Percentiles rank a stretch among this genome's conserved stretches.
Conservation (phyloP, 2,329 filamentous ascomycete genomes). For the Colletotrichum somersetense region DNA sequence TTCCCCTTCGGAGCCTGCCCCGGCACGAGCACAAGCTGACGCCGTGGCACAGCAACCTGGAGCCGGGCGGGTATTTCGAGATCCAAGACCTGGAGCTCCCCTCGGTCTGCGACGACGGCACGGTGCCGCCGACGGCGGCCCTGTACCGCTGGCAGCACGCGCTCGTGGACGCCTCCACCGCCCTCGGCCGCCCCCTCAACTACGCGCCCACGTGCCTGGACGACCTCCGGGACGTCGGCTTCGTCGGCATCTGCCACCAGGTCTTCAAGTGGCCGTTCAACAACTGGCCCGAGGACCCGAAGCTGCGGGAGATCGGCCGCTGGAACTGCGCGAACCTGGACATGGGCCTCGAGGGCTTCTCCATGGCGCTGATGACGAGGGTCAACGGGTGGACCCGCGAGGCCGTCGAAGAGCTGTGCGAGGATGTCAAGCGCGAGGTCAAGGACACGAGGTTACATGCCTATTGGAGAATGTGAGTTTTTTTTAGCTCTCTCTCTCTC, state of each 20-base stretch:
- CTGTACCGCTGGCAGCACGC: constrained; percentile 48
- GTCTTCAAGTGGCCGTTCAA: constrained; percentile 40
- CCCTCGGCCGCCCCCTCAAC: constrained; percentile 48
- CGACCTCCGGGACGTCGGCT: constrained; percentile 31
- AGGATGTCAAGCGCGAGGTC: constrained; percentile 44
- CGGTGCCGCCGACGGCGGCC: constrained; percentile 47
- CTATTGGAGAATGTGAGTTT: constrained; percentile 42
- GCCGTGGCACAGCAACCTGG: constrained; percentile 41
- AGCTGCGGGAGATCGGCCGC: constrained; percentile 40
- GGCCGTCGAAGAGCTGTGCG: constrained; percentile 45
- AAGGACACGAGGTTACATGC: constrained; percentile 45
- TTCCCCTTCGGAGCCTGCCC: too few relatives aligned
- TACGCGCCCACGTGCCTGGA: constrained; percentile 48
- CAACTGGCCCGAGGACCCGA: constrained; percentile 41
- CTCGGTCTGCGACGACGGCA: constrained; percentile 50
- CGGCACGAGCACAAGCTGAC: neutral
- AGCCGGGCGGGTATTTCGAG: constrained; percentile 52
- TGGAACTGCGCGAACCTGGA: constrained; percentile 48
- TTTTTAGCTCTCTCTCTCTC: neutral
- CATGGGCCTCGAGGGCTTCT: constrained; percentile 51
- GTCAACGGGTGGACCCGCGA: constrained; percentile 52
- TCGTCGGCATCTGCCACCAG: constrained; percentile 11
- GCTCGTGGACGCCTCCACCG: constrained; percentile 48
- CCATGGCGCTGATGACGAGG: constrained; percentile 53
- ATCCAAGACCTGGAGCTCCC: constrained; percentile 48